phyloP scores from a whole-genome alignment of 1,284 basidiomycete species.

The Spongispora temasekensis region DNA sequence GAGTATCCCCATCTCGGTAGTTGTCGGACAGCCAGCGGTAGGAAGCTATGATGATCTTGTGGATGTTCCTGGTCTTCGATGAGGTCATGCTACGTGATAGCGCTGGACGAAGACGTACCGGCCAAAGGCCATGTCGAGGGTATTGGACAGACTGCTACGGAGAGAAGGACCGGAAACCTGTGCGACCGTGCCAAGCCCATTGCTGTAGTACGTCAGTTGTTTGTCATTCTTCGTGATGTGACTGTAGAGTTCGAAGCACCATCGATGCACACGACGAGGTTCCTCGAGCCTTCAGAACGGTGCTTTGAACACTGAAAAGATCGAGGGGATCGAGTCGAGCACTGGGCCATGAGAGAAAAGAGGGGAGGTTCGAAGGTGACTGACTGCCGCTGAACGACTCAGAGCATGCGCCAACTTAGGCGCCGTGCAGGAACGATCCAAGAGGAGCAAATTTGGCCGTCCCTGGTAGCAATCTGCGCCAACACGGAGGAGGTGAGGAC shows the following conservation, averaged over 20 bases:
- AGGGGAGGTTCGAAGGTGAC: too few species aligned
- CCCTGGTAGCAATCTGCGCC: too few species aligned
- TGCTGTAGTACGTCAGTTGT: conserved; percentile 40
- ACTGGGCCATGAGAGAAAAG: conserved; percentile 9
- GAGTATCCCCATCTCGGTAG: conserved; percentile 36
- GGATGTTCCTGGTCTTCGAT: conserved; percentile 30
- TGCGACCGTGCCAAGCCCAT: conserved; percentile 37
- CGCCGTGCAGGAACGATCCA: too few species aligned
- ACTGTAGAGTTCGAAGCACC: conserved; percentile 40
- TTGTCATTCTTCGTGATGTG: conserved; percentile 31
- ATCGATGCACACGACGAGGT: conserved; percentile 40
- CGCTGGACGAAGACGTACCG: conserved; percentile 17
- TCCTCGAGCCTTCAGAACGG: conserved; percentile 16
- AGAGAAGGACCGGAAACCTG: conserved; percentile 16
- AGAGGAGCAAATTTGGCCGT: too few species aligned
- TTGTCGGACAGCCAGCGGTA: conserved; percentile 40
- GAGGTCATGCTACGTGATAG: not conserved
- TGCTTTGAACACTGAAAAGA: conserved; percentile 9
- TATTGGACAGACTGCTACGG: conserved; percentile 17
- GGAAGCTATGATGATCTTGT: conserved; percentile 35
- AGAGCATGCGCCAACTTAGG: too few species aligned
- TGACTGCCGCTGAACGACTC: too few species aligned
- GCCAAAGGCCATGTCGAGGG: conserved; percentile 34
- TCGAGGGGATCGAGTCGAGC: not conserved
- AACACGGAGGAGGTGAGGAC: too few species aligned